Conservation (phyloP, 805 yeast species). For the Candida adriatica region DNA sequence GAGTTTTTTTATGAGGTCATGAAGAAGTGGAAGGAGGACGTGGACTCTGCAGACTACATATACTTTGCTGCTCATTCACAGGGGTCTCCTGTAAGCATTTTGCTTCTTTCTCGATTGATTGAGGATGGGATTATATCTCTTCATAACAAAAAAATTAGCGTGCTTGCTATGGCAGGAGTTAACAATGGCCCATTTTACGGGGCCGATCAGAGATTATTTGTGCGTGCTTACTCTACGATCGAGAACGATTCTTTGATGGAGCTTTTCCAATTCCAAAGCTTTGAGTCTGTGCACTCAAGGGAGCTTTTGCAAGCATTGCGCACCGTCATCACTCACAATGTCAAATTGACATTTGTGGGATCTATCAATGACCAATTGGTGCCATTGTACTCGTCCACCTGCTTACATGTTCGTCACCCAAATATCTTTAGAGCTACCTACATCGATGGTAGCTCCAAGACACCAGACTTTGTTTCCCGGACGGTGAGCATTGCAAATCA, state of each 20-base stretch:
- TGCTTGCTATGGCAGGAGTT: slow-evolving; percentile 93
- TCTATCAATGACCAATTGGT: slow-evolving; percentile 92
- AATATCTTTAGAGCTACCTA: slow-evolving; percentile 85
- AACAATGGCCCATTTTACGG: slow-evolving; percentile 94
- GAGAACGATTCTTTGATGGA: slow-evolving; percentile 85
- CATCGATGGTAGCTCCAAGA: slow-evolving; percentile 71
- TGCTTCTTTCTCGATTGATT: slow-evolving; percentile 66
- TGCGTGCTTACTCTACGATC: slow-evolving; percentile 84
- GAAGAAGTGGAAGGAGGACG: slow-evolving; percentile 50
- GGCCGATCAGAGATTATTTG: slow-evolving; percentile 72
- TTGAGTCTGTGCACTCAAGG: slow-evolving; percentile 63
- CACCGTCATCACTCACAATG: slow-evolving; percentile 58
- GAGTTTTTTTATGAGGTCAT: slow-evolving; percentile 69
- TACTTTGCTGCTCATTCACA: slow-evolving; percentile 93
- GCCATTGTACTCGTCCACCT: slow-evolving; percentile 83
- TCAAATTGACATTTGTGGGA: slow-evolving; percentile 76
- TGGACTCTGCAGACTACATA: slow-evolving; percentile 71
- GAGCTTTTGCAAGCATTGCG: slow-evolving; percentile 63
- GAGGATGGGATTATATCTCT: slow-evolving; percentile 44
- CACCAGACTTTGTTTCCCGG: slow-evolving; percentile 74
- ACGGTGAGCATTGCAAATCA: slow-evolving; percentile 69
- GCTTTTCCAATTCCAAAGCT: slow-evolving; percentile 80
- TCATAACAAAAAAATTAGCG: slow-evolving; percentile 41
- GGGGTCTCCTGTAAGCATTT: slow-evolving; percentile 88
- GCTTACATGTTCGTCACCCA: slow-evolving; percentile 81